Base-by-base conservation (phyloP, 2,329 filamentous ascomycete genomes). In the Aspergillus pseudoterreus region DNA sequence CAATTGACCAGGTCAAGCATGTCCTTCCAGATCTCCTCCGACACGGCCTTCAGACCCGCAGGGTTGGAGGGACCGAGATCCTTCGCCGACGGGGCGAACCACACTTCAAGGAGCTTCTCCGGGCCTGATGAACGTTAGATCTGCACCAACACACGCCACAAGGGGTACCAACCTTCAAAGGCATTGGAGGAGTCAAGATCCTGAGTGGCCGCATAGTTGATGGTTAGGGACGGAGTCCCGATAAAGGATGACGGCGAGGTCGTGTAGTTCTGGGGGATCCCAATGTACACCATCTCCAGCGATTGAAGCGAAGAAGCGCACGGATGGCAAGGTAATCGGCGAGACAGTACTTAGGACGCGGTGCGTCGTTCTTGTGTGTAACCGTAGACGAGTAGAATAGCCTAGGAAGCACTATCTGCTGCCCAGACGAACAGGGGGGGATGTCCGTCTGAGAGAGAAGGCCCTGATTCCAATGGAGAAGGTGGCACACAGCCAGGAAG, bases 1-100 rank as follows among this genome's bases (percentile, higher is more conserved):
- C 94, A 99, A 71, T 96, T 95, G 75, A 99, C 94, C 67, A 96
- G 82, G 70, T 99, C 94, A 53, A 99, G 83, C 94, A 99, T 96
- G 53, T 85, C 86, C 72, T 95, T 95, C 94, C 94, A 99, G 46
- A 83, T 85, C 47, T 95, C 88, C 52, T 85, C 80, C 15, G 87
- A 78, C 32, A 99, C 91, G 6, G 85, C 83, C 78, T 97, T 97
- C 68, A 99, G 77, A 22, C 94, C 94, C 69, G 84, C 78, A 15
- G 86, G 84, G 57, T 84, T 82, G 50, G 85, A 85, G 48, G 84
- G 82, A 4, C 83, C 75, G 15, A 91, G 80, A 54, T 85, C 79
- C 58, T 83, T 78, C 46, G 91, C 81, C 63, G 88, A 89, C 21
- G 92, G 85, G 52, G 88, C 87, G 71, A 99, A 97, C 94, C 94